Evolutionary conservation across 495 filamentous ascomycete genomes (phyloP), one percentile per base, ranked within the genome.

Genomic region (Evansstolkia leycettana): DNA sequence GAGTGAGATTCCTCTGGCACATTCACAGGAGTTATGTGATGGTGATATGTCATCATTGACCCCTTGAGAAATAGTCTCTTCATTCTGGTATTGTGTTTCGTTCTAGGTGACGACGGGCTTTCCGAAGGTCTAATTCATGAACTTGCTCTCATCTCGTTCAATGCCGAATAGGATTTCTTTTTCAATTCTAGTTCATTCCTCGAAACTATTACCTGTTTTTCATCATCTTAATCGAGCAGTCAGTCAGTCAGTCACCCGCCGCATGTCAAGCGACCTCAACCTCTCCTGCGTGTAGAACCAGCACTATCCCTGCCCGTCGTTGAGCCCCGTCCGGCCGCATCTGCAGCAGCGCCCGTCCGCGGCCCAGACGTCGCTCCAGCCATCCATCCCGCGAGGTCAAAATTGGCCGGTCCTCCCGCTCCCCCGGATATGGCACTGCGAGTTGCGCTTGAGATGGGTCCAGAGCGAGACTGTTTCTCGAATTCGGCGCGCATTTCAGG

Each of bases 401-500:
- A 94, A 45, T 79, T 78, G 36, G 65, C 72, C 2, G 46, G 44
- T 0, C 48, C 42, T 1, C 56, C 64, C 38, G 28, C 42, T 0
- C 60, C 59, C 23, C 56, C 64, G 14, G 47, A 39, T 44, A 58
- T 52, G 20, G 59, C 58, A 42, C 40, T 59, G 37, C 60, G 58
- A 17, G 54, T 47, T 17, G 60, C 54, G 20, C 58, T 57, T 9
- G 67, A 66, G 42, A 88, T 64, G 4, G 79, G 72, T 41, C 75
- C 75, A 32, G 76, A 71, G 53, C 85, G 86, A 45, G 88, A 85
- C 38, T 84, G 78, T 52, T 86, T 80, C 52, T 94, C 85, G 54
- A 89, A 92, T 60, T 98, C 92, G 45, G 80, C 82, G 38, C 76
- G 75, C 64, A 83, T 82, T 57, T 98, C 90, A 12, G 84, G 84